Base-by-base conservation (phyloP, 192 early-diverging fungal species). In the Piromyces sp. region DNA sequence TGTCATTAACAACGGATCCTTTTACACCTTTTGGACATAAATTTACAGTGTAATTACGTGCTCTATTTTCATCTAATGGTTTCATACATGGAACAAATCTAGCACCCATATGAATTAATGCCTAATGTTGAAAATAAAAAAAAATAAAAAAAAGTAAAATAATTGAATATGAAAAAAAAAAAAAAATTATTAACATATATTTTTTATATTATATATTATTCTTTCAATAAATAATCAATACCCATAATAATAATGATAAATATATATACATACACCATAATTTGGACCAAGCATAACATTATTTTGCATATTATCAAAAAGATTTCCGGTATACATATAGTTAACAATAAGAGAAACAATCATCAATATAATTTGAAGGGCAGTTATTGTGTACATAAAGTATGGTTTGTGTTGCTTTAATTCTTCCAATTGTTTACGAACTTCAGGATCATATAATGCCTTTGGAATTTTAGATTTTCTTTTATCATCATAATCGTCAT, bases 31-130 rank as follows among this genome's bases (percentile, higher is more conserved):
- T 13, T 80, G 91, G 86, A 87, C 93, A 86, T 37, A 29, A 30
- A 85, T 87, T 30, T 17, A 83, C 19, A 36, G 79, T 29, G 36
- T 80, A 79, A 6, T 29, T 79, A 29, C 51, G n/a, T 78, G 83
- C 83, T 6, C 82, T 85, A 37, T 79, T 12, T 26, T 30, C 82
- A 80, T 80, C 38, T 13, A 29, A 83, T 81, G 30, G 81, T 83
- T 90, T 85, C 89, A 96, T 96, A 84, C 95, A 96, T 26, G 94
- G 94, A 4, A 92, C 88, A 84, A 93, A 95, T 12, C 94, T 87
- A 1, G 93, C 94, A 19, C 95, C 95, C 29, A 92, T 82, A 22
- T 84, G 84, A 37, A 96, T 93, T 30, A 95, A 87, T 0, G 89
- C 85, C 93, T 91, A 85, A 26, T 5, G 80, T 14, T 30, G 82